phyloP scores from a whole-genome alignment of 2,329 filamentous ascomycete species.

The Colletotrichum orbiculare region DNA sequence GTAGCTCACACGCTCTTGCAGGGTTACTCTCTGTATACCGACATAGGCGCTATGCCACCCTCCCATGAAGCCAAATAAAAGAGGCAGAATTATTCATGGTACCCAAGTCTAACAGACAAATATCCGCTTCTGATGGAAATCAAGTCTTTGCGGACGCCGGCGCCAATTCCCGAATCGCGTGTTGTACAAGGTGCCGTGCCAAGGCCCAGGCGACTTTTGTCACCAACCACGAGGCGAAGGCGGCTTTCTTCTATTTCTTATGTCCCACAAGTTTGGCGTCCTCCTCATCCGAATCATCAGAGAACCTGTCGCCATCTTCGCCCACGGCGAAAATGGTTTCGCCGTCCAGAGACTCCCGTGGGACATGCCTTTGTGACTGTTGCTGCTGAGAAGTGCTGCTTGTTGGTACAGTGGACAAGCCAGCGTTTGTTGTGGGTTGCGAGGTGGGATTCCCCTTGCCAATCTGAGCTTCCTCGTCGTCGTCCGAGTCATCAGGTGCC shows the following conservation, averaged over 20 bases:
- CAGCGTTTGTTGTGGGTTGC: conserved; percentile 32
- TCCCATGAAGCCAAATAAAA: too few species aligned
- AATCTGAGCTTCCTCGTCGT: conserved; percentile 66
- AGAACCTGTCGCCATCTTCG: conserved; percentile 85
- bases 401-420: conserved; percentile 18
- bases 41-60: too few species aligned
- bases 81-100: background rate
- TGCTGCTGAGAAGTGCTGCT: conserved; percentile 28
- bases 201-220: background rate
- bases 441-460: conserved; percentile 49
- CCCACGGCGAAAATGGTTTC: conserved; percentile 97
- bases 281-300: conserved; percentile 75
- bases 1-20: too few species aligned
- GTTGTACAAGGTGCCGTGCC: conserved; percentile 9
- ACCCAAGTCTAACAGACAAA: conserved; percentile 17
- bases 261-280: conserved; percentile 66
- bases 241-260: conserved; percentile 49
- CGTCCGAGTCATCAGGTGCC: conserved; percentile 73
- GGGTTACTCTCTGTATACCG: too few species aligned
- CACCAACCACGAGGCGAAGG: conserved; percentile 6
- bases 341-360: conserved; percentile 74
- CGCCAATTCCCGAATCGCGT: background rate
- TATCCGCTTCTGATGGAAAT: too few species aligned
- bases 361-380: conserved; percentile 49
- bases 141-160: too few species aligned